phyloP scores from a whole-genome alignment of 345 rosid genomes.

The Murraya koenigii region DNA sequence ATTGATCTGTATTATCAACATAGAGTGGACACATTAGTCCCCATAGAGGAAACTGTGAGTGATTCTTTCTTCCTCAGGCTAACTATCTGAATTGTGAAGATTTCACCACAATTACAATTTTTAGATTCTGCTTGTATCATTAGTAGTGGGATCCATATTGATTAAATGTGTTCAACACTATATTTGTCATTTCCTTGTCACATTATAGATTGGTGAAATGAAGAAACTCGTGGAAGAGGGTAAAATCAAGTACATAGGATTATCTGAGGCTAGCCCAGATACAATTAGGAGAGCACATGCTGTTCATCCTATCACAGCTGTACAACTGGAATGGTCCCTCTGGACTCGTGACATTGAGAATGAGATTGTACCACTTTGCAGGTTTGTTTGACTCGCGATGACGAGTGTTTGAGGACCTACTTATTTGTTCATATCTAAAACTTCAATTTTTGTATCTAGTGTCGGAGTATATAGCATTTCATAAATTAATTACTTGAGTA shows the following conservation, averaged over 20 bases:
- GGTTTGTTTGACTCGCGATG: conserved; percentile 2
- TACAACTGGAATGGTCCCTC: conserved; percentile 25
- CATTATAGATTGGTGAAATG: conserved; percentile 15
- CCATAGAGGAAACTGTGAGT: conserved; percentile 32
- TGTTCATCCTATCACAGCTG: conserved; percentile 23
- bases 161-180: neutral
- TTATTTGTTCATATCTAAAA: neutral
- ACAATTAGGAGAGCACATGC: conserved; percentile 24
- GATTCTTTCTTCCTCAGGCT: neutral
- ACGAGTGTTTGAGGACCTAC: neutral
- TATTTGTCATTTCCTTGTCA: neutral
- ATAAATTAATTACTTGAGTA: neutral
- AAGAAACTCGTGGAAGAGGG: conserved; percentile 26
- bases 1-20: conserved; percentile 37
- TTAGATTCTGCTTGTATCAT: too few relatives aligned
- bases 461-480: neutral
- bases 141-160: too few relatives aligned
- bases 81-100: neutral
- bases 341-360: conserved; percentile 26
- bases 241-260: conserved; percentile 27
- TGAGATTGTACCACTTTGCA: conserved; percentile 24
- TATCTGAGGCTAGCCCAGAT: conserved; percentile 26
- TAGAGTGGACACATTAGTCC: conserved; percentile 23
- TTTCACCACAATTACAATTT: neutral
- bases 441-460: neutral